Base-by-base conservation (phyloP, 2,329 filamentous ascomycete genomes). In the Niveomyces coronatus region DNA sequence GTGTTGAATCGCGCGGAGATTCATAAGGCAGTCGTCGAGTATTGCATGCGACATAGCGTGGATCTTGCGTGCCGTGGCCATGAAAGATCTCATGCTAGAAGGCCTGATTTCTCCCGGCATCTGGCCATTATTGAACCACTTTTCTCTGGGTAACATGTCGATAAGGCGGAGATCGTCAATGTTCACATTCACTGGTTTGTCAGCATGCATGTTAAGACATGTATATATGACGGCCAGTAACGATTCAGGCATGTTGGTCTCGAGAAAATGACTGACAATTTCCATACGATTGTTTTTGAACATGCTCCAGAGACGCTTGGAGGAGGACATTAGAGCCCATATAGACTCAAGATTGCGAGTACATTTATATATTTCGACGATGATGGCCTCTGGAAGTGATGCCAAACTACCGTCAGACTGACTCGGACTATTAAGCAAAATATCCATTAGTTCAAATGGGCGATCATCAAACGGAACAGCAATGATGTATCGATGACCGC, bases 321-420 rank as follows among this genome's bases (percentile, higher is more conserved):
- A 37, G 9, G 35, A 22, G 26, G 26, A 30, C 35, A 37, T 31
- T 5, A 37, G 27, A 17, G 26, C 35, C 15, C 35, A 30, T 3
- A 30, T 27, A 0, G 35, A n/a, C 10, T 37, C 35, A 14, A 37
- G 17, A n/a, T 27, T 23, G 3, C 18, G 16, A 7, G 23, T 4
- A 2, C 27, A 19, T n/a, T 22, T 4, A 24, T 30, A 37, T 10
- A 37, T 9, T 17, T 17, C 26, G 18, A 22, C 22, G 9, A 37
- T 16, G 9, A 37, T 9, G 2, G 22, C 19, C 3, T 17, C n/a
- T 11, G 35, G 26, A 9, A 36, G 34, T n/a, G n/a, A n/a, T n/a
- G n/a, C n/a, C n/a, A n/a, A n/a, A n/a, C n/a, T n/a, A n/a, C n/a
- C n/a, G n/a, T n/a, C n/a, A n/a, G n/a, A n/a, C n/a, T n/a, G n/a